Base-by-base conservation (phyloP, 1,284 basidiomycete species). In the Inonotus obliquus region DNA sequence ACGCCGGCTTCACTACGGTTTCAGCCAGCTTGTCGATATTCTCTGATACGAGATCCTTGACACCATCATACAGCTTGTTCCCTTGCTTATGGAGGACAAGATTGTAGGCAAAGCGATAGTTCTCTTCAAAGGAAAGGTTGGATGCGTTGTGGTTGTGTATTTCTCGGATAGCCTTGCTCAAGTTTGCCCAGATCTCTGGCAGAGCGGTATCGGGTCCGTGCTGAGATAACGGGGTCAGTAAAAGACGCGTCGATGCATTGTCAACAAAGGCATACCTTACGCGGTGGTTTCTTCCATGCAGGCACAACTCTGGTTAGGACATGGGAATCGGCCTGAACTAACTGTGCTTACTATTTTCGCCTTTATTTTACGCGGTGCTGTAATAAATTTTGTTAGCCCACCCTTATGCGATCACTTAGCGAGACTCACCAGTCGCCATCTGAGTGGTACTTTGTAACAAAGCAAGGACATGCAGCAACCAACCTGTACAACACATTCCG, bases 141-240 rank as follows among this genome's bases (percentile, higher is more conserved):
- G 87, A 87, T 6, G 94, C 94, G 74, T 97, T 93, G 76, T 97
- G 94, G 68, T 94, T 91, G 74, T 97, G 94, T 61, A 99, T 99
- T 79, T 98, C 93, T 62, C 86, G 83, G 68, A 99, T 96, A 67
- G 98, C 98, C 60, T 80, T 78, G 19, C 89, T 81, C 14, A 97
- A 78, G 66, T 84, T 82, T 21, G 79, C 70, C 92, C 94, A 95
- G 53, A 85, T 91, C 65, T 87, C 83, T 52, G 89, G 83, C 21
- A 84, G 77, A 32, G 85, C 84, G 55, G 89, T 80, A 59, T 86
- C 84, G 32, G 84, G 80, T 13, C 85, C 86, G 74, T 84, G 86
- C 89, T 91, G 66, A 59, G 51, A 7, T 1, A 13, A 14, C n/a
- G 14, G 11, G 10, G 9, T n/a, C 19, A 35, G 4, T 27, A 13